Percentiles rank a stretch among this genome's conserved stretches.
Evolutionary conservation across 805 yeast genomes (phyloP).

Genomic region (Ogataea paradorogensis): DNA sequence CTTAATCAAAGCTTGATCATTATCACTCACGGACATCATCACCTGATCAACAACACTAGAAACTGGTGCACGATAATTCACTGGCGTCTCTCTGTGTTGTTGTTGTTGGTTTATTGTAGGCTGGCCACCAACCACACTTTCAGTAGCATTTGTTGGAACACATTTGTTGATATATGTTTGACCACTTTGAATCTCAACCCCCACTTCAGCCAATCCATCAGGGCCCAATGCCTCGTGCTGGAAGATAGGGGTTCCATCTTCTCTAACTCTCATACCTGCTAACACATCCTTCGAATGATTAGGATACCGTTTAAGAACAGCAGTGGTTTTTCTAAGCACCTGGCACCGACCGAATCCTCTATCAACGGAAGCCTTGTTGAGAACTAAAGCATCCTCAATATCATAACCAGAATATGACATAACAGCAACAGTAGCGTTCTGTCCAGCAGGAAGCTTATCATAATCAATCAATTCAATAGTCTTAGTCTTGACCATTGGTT

Average conservation of each 20-base stretch:
- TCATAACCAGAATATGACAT: constrained; percentile 99
- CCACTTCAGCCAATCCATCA: constrained; percentile 97
- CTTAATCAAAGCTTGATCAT: constrained; percentile 90
- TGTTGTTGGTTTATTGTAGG: constrained; percentile 33
- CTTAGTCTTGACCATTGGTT: constrained; percentile 97
- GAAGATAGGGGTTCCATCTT: constrained; percentile 74
- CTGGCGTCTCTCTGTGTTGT: constrained; percentile 84
- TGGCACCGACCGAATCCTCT: constrained; percentile 98
- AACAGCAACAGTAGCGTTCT: constrained; percentile 97
- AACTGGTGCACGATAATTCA: constrained; percentile 90
- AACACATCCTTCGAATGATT: constrained; percentile 91
- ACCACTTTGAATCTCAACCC: constrained; percentile 84
- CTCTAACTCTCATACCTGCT: constrained; percentile 87
- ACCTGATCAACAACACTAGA: constrained; percentile 95
- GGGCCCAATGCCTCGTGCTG: constrained; percentile 86
- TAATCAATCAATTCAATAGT: constrained; percentile 94
- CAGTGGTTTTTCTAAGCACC: constrained; percentile 87
- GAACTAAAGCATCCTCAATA: constrained; percentile 96
- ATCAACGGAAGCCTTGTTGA: constrained; percentile 90
- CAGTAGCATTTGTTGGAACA: constrained; percentile 84
- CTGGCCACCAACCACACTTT: constrained; percentile 49
- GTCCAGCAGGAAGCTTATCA: constrained; percentile 97
- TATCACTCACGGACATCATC: constrained; percentile 93
- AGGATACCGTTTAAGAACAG: constrained; percentile 85
- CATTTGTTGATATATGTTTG: constrained; percentile 92